A percentile compares a stretch with the other conserved stretches of the same genome.
These are phyloP conservation scores for Shiraia bambusicola DNA, from an alignment of 2,329 filamentous ascomycete species.

Conservation along the genomic window DNA sequence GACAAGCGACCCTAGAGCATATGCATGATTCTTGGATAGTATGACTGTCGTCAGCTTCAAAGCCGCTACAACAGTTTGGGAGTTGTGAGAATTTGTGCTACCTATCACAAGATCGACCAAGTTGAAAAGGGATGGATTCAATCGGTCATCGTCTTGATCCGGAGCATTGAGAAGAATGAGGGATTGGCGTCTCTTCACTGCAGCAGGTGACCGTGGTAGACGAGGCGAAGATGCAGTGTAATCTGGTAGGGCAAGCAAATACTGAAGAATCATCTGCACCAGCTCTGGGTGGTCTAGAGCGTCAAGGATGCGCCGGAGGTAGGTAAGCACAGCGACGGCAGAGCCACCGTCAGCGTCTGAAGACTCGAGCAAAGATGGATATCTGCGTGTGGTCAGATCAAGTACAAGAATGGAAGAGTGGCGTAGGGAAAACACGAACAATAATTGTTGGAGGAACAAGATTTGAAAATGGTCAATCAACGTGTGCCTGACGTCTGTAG, in stretches of 20 bases:
- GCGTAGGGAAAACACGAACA: conserved; percentile 58
- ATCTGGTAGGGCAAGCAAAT: conserved; percentile 80
- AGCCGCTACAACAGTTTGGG: conserved; percentile 87
- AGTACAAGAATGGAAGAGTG: background rate
- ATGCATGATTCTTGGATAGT: conserved; percentile 81
- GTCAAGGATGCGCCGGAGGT: conserved; percentile 86
- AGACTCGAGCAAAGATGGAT: conserved; percentile 92
- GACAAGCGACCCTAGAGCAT: conserved; percentile 76
- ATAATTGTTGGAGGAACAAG: conserved; percentile 88
- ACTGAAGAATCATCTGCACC: conserved; percentile 89
- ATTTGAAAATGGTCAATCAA: conserved; percentile 96
- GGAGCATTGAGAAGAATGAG: conserved; percentile 82
- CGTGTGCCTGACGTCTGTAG: conserved; percentile 86
- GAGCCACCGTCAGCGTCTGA: conserved; percentile 97
- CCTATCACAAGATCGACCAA: conserved; percentile 86
- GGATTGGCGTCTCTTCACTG: conserved; percentile 80
- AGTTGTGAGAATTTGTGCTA: conserved; percentile 78
- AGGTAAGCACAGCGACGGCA: conserved; percentile 92
- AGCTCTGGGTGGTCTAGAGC: conserved; percentile 90
- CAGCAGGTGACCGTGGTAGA: conserved; percentile 55
- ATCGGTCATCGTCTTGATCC: conserved; percentile 70
- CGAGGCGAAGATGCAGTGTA: conserved; percentile 39
- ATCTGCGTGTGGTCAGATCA: conserved; percentile 55
- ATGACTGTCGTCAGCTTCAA: conserved; percentile 85
- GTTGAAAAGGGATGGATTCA: conserved; percentile 88